Evolutionary conservation across 352 stramenopile species (phyloP), one percentile per base, ranked within the genome.

Genomic region (Phytophthora meadii): DNA sequence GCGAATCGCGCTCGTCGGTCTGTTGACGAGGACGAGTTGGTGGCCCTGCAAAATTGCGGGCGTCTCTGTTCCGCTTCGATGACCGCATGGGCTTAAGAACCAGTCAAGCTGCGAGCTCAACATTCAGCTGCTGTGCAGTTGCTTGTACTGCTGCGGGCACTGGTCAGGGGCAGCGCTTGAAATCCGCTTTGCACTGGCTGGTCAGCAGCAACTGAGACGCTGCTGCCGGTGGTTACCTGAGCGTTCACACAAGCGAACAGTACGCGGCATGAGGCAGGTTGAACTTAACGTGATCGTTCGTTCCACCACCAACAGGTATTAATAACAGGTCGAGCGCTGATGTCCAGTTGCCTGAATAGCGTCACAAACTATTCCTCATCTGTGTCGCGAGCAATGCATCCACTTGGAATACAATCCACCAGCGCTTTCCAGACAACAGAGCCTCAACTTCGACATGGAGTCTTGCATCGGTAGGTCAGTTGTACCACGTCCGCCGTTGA

Each of bases 241-340:
- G 45, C 45, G 24, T 49, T 52, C 60, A 45, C 34, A 14, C 34
- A 51, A 34, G 24, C 37, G 58, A 60, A 58, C 46, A 67, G 58
- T 49, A 49, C 34, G 19, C 9, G 40, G 40, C 51, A 61, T 54
- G 48, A 30, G 7, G 19, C 47, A 53, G 22, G 34, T 62, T 61
- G 62, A 64, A 71, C 50, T 62, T 30, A 24, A 32, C 24, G 45
- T 69, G 65, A 9, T 54, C 41, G 59, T 61, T 68, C 61, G 58
- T 55, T 51, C 56, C 39, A 41, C 32, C 46, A 32, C 19, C 37
- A 37, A 8, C 14, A 19, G 32, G 42, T 54, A 19, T 19, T 19
- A 19, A 19, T 19, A 19, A 19, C 8, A 36, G 19, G 8, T 7
- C 6, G 1, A 22, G 22, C 1, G 22, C 22, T 22, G 22, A 32